Base-by-base conservation (phyloP, 1,139 yeast species). In the Yamadazyma dendronema region DNA sequence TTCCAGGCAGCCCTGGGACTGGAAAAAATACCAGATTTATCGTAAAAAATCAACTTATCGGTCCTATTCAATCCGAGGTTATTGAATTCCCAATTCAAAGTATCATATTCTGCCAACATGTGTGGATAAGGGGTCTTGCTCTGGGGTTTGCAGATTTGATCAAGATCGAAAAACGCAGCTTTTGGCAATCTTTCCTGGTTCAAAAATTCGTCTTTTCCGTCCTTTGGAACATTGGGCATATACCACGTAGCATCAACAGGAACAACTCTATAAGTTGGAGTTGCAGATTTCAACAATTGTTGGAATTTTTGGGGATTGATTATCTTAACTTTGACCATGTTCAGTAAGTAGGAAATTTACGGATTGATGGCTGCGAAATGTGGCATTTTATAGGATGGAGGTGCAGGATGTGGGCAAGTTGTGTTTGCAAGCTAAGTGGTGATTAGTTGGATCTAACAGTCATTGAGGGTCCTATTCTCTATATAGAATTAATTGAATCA, bases 1-100 rank as follows among this genome's bases (percentile, higher is more conserved):
- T 89, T 87, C 96, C 96, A 92, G 1, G 90, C 90, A 19, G 85
- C 94, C 46, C 98, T 71, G 24, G 97, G 96, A 4, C 90, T 79
- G 28, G 95, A 82, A 59, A 90, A 88, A 44, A 85, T 79, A 1
- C 96, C 96, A 30, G 75, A 73, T 46, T 81, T 79, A 58, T 92
- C 98, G 57, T 92, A 92, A 8, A 92, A 79, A n/a, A 92, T 83
- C 36, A 92, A 56, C 13, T 68, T 63, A 46, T 89, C 94, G 28
- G 65, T 60, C 34, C 60, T 61, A 21, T 50, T 50, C 29, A 77
- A 54, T 2, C 79, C 79, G 44, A 77, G 60, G 14, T 71, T 53
- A 22, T 75, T 59, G 57, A 86, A 71, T 1, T 74, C 71, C 4
- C 52, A 36, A 38, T 75, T 74, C 60, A 88, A 90, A 4, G 68